phyloP scores from a whole-genome alignment of 371 early-diverging fungal genomes.

The Polyrhizophydium stewartii region DNA sequence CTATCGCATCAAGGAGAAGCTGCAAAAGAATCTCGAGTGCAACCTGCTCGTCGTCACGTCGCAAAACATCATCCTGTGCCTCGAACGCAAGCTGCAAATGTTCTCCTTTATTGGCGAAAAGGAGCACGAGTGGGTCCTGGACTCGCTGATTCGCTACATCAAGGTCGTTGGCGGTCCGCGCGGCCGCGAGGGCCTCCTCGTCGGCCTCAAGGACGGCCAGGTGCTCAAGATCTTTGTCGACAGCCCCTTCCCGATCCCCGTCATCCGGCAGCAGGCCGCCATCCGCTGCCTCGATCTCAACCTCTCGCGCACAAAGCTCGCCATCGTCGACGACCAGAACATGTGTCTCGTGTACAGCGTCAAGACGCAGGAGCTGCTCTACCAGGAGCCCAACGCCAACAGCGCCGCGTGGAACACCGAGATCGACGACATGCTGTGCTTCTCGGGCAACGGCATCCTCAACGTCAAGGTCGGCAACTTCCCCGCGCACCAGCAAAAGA shows the following conservation, averaged over 20 bases:
- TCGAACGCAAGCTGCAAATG: conserved; percentile 41
- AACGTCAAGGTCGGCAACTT: conserved; percentile 45
- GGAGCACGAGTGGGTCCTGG: conserved; percentile 49
- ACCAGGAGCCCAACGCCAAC: conserved; percentile 46
- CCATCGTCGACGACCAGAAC: conserved; percentile 50
- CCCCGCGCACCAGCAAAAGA: conserved; percentile 39
- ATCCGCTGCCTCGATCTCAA: conserved; percentile 48
- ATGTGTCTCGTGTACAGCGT: conserved; percentile 39
- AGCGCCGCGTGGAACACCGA: conserved; percentile 53
- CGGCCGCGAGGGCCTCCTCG: conserved; percentile 46
- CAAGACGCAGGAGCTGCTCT: conserved; percentile 41
- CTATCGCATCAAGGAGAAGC: conserved; percentile 49
- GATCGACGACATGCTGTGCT: conserved; percentile 46
- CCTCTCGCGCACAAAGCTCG: conserved; percentile 35
- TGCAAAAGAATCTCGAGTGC: conserved; percentile 45
- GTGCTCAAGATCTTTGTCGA: conserved; percentile 43
- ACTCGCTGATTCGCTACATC: conserved; percentile 45
- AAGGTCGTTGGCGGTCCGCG: conserved; percentile 49
- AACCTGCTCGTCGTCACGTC: conserved; percentile 51
- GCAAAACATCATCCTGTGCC: conserved; percentile 44
- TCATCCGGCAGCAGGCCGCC: conserved; percentile 31
- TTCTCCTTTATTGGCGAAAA: conserved; percentile 42
- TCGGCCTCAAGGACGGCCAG: conserved; percentile 49
- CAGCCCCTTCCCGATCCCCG: conserved; percentile 45
- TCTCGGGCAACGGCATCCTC: conserved; percentile 38